Conservation (phyloP, 1,284 basidiomycete species). For the Tetrapyrgos nigripes region DNA sequence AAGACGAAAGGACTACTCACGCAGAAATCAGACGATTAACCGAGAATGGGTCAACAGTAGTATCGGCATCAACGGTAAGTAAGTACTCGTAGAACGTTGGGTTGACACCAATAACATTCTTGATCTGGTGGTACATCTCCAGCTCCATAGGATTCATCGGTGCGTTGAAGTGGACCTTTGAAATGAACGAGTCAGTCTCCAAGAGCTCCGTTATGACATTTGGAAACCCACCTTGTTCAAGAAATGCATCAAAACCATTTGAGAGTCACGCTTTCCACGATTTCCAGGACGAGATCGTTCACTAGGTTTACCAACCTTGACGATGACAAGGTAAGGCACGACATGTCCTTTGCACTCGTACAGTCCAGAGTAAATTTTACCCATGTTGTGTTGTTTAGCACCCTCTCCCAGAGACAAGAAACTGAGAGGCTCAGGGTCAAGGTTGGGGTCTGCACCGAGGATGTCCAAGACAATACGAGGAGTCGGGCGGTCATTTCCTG, state of each 20-base stretch:
- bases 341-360: slow-evolving; percentile 96
- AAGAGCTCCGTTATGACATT: not conserved
- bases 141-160: slow-evolving; percentile 97
- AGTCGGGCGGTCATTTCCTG: slow-evolving; percentile 91
- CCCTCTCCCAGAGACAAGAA: slow-evolving; percentile 96
- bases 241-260: slow-evolving; percentile 97
- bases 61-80: slow-evolving; percentile 98
- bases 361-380: slow-evolving; percentile 96
- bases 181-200: slow-evolving; percentile 3
- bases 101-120: slow-evolving; percentile 99
- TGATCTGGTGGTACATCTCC: slow-evolving; percentile 99
- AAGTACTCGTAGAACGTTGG: slow-evolving; percentile 98
- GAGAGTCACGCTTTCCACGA: slow-evolving; percentile 96
- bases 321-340: slow-evolving; percentile 96
- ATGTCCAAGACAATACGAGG: slow-evolving; percentile 96
- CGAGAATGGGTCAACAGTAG: slow-evolving; percentile 86
- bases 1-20: slow-evolving; percentile 51
- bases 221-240: slow-evolving; percentile 80
- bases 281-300: slow-evolving; percentile 95
- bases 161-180: slow-evolving; percentile 92
- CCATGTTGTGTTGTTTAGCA: slow-evolving; percentile 97
- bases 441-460: slow-evolving; percentile 91
- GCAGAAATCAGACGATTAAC: slow-evolving; percentile 92
- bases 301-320: slow-evolving; percentile 95
- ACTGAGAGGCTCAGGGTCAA: slow-evolving; percentile 94